A percentile compares a stretch with the other conserved stretches of the same genome.
Evolutionary conservation across 192 early-diverging fungal species (phyloP).

Genomic region (Piromyces sp.): DNA sequence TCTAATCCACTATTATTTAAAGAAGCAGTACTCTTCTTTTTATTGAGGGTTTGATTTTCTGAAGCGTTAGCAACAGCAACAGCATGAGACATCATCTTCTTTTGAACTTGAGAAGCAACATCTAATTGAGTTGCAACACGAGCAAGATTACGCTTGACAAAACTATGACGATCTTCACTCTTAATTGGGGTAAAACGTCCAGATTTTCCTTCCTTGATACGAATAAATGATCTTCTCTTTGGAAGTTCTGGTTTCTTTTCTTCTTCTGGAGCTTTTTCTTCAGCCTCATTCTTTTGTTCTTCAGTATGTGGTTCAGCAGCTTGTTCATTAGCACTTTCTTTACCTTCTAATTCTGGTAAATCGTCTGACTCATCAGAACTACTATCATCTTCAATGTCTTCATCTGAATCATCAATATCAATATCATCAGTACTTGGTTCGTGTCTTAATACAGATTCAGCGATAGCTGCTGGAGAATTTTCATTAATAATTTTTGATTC

Average conservation of each 20-base stretch:
- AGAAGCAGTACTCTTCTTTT: not conserved
- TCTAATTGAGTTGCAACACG: not conserved
- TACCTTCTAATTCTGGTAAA: not conserved
- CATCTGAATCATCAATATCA: not conserved
- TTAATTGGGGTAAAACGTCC: not conserved
- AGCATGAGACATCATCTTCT: not conserved
- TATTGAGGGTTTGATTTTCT: not conserved
- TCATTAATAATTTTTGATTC: no score
- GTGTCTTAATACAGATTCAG: no score
- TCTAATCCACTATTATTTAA: not conserved
- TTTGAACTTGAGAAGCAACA: not conserved
- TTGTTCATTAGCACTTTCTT: not conserved
- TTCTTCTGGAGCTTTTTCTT: not conserved
- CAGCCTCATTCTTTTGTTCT: no score
- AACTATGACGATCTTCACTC: not conserved
- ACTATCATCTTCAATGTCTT: not conserved
- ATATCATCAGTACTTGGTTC: no score
- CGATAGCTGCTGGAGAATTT: no score
- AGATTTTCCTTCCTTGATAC: not conserved
- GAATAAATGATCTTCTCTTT: not conserved
- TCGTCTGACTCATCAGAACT: not conserved
- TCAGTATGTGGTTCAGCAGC: not conserved
- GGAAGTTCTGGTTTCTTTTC: not conserved
- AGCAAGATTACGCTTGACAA: not conserved
- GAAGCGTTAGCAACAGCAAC: not conserved